Base-by-base conservation (phyloP, 1,284 basidiomycete species). In the Singerocomus rubriflavus region DNA sequence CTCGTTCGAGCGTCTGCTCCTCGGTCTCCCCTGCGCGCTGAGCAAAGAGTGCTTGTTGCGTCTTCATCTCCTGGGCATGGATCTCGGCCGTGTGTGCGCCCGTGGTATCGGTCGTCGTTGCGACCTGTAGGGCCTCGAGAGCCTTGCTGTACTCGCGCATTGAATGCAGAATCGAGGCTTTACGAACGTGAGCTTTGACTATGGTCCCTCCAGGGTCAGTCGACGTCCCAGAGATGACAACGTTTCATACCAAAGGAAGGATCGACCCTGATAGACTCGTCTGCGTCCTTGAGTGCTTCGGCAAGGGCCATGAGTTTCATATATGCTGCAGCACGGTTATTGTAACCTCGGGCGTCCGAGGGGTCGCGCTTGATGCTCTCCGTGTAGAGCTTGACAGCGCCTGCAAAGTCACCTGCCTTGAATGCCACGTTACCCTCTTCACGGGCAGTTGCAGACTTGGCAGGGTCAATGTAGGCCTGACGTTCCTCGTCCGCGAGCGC, bases 301-400 rank as follows among this genome's bases (percentile, higher is more conserved):
- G 95, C 91, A 17, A 98, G 73, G 3, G 97, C 97, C 34, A 82
- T 81, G 27, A 99, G 84, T 74, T 99, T 99, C 69, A 90, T 93
- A 74, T 98, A 98, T 17, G 94, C 95, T 30, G 93, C 90, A 14
- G 97, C 93, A 49, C 97, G 87, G 77, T 99, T 99, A 67, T 95
- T 98, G 78, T 97, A 99, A 13, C 91, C 93, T 57, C 89, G 80
- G 10, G 97, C 83, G 66, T 99, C 96, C 31, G 72, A 68, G 37
- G 97, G 97, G 62, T 93, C 86, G 47, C 97, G 88, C 76, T 98
- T 98, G 77, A 99, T 97, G 54, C 93, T 88, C 74, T 99, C 97
- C 12, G 89, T 83, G 74, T 99, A 99, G 37, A 82, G 78, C 73
- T 91, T 93, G 56, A 99, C 95, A 1, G 95, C 91, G n/a, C 79